Base-by-base conservation (phyloP, 2,329 filamentous ascomycete genomes). In the Trichophyton rubrum region DNA sequence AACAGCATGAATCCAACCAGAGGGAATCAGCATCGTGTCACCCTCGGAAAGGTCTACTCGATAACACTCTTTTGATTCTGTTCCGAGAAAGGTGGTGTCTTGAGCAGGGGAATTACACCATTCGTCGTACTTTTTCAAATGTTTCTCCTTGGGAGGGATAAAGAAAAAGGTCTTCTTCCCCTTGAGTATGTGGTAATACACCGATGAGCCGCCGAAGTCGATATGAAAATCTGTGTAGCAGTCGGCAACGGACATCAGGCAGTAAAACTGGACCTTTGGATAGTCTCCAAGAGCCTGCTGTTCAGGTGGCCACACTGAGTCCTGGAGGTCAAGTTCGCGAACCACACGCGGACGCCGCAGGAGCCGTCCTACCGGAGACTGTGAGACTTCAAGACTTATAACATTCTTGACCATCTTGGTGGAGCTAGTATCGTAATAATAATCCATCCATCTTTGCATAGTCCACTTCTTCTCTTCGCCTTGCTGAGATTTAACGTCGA, bases 151-250 rank as follows among this genome's bases (percentile, higher is more conserved):
- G 0, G 85, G 85, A 2, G 83, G 83, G 59, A 87, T 86, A 73
- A 87, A 87, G 70, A 87, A 85, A 71, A 87, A 87, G 0, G 84
- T 85, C 71, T 87, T 87, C 67, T 80, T 83, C 60, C 85, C 85
- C 64, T 84, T 84, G 60, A 87, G 71, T 63, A 87, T 86, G 67
- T 87, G 85, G 65, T 87, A 87, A 68, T 83, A 87, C 4, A 87
- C 85, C 1, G 84, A 87, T 3, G 85, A 87, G 3, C 85, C 85
- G 40, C 84, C 85, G 70, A 87, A 87, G 68, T 87, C 85, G 67
- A 87, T 85, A 70, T 87, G 85, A 65, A 87, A 87, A 69, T 87
- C 85, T 20, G 85, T 87, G 65, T 85, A 87, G 70, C 84, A 86
- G 70, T 87, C 84, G 11, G 83, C 82, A 22, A 86, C 84, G 3